Base-by-base conservation (phyloP, 805 yeast genomes). In the Ogataea siamensis region DNA sequence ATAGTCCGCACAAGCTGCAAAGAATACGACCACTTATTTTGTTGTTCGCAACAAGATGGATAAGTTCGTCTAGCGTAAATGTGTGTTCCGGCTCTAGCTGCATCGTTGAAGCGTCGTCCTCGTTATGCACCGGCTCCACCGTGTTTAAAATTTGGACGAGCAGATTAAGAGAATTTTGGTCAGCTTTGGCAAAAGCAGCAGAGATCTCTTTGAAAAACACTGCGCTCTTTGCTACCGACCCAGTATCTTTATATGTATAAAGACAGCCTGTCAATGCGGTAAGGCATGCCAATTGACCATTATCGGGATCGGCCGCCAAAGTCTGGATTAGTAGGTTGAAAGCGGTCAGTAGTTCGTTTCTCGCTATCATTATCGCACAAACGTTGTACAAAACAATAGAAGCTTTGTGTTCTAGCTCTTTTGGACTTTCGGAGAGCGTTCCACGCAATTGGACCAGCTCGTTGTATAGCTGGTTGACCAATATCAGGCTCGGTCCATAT, bases 371-470 rank as follows among this genome's bases (percentile, higher is more conserved):
- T 20, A 54, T 43, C 1, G 54, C 47, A 5, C 47, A 31, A 3
- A 59, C 47, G 25, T 52, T 46, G 31, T 45, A 55, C 6, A 54
- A 25, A 4, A 57, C 23, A 12, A 45, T 29, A 4, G 41, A 33
- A 5, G 47, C 20, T 8, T 25, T 28, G 15, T 17, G n/a, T n/a
- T 32, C 38, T 11, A 34, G 74, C 0, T 95, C 95, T 47, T 74
- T 74, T 81, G 84, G 74, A 29, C 73, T 82, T 40, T 64, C 68
- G 14, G 60, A 59, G n/a, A 57, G 51, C 10, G 25, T 22, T 9
- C 2, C 25, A 16, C 57, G 33, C 12, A 47, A 22, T n/a, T 42
- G 45, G 34, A 70, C 63, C 28, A 70, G 56, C 20, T 72, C 57
- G 39, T 64, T 66, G 54, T 70, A 74, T 26, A 66, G 51, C 31